Percentiles rank a stretch among this genome's conserved stretches.
phyloP scores from a whole-genome alignment of 2,329 filamentous ascomycete genomes.

The Nothophaeocryptopus gaeumannii region DNA sequence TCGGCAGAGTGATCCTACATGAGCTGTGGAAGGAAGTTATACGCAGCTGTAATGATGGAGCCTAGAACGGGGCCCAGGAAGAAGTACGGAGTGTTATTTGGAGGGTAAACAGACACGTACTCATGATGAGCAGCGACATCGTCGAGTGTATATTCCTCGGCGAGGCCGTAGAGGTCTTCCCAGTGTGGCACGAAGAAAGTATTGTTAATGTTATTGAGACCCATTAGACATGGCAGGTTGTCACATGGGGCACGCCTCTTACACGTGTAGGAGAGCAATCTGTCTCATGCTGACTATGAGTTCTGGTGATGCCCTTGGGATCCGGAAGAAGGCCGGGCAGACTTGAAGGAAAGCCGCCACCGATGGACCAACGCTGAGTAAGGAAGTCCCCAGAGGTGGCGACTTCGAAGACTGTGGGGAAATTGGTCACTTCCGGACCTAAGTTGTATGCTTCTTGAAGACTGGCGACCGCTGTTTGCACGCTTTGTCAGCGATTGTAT shows the following conservation, averaged over 20 bases:
- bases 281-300: slow-evolving; percentile 37
- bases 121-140: slow-evolving; percentile 4
- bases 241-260: no score
- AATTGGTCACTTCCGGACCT: slow-evolving; percentile 22
- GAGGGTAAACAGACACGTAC: slow-evolving; percentile 13
- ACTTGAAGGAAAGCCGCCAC: slow-evolving; percentile 5
- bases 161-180: slow-evolving; percentile 16
- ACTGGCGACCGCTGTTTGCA: slow-evolving; percentile 4
- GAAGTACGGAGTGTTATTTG: slow-evolving; percentile 34
- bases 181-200: slow-evolving; percentile 9
- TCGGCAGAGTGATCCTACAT: slow-evolving; percentile 26
- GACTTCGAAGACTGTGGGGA: slow-evolving; percentile 17
- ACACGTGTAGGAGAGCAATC: slow-evolving; percentile 33
- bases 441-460: slow-evolving; percentile 27
- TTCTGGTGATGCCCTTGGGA: slow-evolving; percentile 20
- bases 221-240: no score
- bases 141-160: slow-evolving; percentile 17
- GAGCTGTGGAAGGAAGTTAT: slow-evolving; percentile 17
- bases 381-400: slow-evolving; percentile 19
- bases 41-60: slow-evolving; percentile 8
- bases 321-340: slow-evolving; percentile 7
- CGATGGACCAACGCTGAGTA: slow-evolving; percentile 23
- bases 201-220: slow-evolving; percentile 12
- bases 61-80: slow-evolving; percentile 27
- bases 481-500: background rate